Base-by-base conservation (phyloP, 1,284 basidiomycete genomes). In the Athelia sp. region DNA sequence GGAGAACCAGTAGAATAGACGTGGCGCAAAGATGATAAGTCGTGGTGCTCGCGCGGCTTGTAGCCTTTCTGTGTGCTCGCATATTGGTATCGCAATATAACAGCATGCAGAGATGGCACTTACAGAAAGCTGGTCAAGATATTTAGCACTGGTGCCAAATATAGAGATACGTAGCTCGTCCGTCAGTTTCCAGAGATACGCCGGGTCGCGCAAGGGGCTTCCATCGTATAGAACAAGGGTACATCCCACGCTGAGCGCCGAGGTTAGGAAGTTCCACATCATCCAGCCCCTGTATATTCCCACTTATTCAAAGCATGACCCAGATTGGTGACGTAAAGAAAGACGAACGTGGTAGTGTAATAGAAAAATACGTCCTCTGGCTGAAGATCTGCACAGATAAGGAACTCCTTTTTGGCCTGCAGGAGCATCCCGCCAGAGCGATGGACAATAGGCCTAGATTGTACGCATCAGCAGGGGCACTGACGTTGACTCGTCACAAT, bases 1-100 rank as follows among this genome's bases (percentile, higher is more conserved):
- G 91, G 91, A 19, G 87, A 90, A 2, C 91, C 91, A 2, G 92
- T 93, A 14, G 87, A 88, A 60, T 93, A 84, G 50, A 94, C 85
- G 60, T 90, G 86, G 47, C 77, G 74, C 26, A 91, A 68, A 8
- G 75, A 76, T n/a, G 66, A 64, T 26, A 90, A 71, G 35, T 69
- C 64, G 63, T 91, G 86, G 55, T 83, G 73, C 56, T 82, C 75
- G 52, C 78, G 75, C 50, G 90, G 80, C 57, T 76, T 76, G 70
- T 89, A 83, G 43, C 68, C 64, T 78, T 84, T 84, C 81, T 84
- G 52, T 34, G 56, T 34, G 46, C 32, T 40, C 36, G n/a, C 15
- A 29, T 29, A 29, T 29, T 29, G 6, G 13, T 13, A 29, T 29
- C 4, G 4, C 13, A 13, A 6, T 4, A 13, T 6, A 29, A 13